Percentiles rank a stretch among this genome's conserved stretches.
These are phyloP conservation scores for Apiospora koreana DNA, from an alignment of 2,329 filamentous ascomycete genomes.

Conservation along the genomic window DNA sequence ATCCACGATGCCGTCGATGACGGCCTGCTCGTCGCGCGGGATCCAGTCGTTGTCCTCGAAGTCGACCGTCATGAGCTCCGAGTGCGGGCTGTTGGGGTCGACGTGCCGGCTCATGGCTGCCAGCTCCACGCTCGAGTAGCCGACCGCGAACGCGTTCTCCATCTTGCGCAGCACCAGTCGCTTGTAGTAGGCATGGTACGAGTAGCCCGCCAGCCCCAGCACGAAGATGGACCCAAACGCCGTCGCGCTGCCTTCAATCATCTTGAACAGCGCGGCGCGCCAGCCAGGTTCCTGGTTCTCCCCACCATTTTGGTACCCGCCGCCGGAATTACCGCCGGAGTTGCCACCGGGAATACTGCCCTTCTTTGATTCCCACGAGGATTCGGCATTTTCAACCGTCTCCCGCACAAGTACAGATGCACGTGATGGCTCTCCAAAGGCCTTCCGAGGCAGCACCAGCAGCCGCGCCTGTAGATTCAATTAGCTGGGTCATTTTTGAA, in stretches of 20 bases:
- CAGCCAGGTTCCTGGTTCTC: neutral
- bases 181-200: slow-evolving; percentile 86
- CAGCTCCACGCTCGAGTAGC: slow-evolving; percentile 84
- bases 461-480: neutral
- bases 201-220: slow-evolving; percentile 71
- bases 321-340: no score
- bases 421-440: slow-evolving; percentile 1
- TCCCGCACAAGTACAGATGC: neutral
- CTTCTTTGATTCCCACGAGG: neutral
- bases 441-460: slow-evolving; percentile 8
- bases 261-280: slow-evolving; percentile 50
- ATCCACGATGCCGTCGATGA: slow-evolving; percentile 79
- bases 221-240: slow-evolving; percentile 75
- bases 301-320: neutral
- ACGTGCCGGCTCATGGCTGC: slow-evolving; percentile 66
- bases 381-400: neutral
- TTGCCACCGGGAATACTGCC: neutral
- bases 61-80: slow-evolving; percentile 33
- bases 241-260: slow-evolving; percentile 73
- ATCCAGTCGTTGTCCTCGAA: slow-evolving; percentile 71
- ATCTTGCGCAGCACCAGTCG: slow-evolving; percentile 89
- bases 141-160: slow-evolving; percentile 85
- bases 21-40: slow-evolving; percentile 75
- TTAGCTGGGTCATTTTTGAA: neutral
- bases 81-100: slow-evolving; percentile 8